Conservation (phyloP, 1,284 basidiomycete species). For the Microbotryum scabiosae region DNA sequence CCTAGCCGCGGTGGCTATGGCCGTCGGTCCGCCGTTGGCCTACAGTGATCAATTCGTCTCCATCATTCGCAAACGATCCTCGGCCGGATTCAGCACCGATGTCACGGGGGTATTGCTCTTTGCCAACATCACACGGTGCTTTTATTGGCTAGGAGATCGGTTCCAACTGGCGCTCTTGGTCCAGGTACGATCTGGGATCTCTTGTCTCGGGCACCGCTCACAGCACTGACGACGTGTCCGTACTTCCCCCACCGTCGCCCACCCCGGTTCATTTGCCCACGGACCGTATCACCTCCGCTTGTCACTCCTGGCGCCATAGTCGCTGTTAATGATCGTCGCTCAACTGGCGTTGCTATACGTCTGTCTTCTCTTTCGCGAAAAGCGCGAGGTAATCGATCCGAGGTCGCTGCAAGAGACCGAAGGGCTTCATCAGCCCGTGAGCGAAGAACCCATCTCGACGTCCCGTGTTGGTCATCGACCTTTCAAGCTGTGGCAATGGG, state of each 20-base stretch:
- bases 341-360: conserved; percentile 46
- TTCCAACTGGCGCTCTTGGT: background rate
- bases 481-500: conserved; percentile 46
- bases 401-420: background rate
- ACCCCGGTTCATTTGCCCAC: background rate
- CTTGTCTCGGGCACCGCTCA: conserved; percentile 47
- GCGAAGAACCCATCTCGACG: background rate
- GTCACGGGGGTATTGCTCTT: conserved; percentile 39
- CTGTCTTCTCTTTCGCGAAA: conserved; percentile 43
- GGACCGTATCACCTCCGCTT: background rate
- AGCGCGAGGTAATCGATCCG: background rate
- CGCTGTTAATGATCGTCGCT: conserved; percentile 42
- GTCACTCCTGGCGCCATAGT: conserved; percentile 28
- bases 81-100: conserved; percentile 45
- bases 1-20: conserved; percentile 1
- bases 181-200: conserved; percentile 35
- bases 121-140: conserved; percentile 42
- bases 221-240: conserved; percentile 31
- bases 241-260: too few species aligned
- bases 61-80: conserved; percentile 35
- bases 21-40: conserved; percentile 42
- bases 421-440: background rate
- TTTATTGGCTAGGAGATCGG: conserved; percentile 17
- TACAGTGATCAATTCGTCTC: conserved; percentile 43
- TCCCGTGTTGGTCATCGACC: conserved; percentile 32